These are phyloP conservation scores for Lonicera japonica DNA, from an alignment of 129 eudicot species.

Conservation along the genomic window DNA sequence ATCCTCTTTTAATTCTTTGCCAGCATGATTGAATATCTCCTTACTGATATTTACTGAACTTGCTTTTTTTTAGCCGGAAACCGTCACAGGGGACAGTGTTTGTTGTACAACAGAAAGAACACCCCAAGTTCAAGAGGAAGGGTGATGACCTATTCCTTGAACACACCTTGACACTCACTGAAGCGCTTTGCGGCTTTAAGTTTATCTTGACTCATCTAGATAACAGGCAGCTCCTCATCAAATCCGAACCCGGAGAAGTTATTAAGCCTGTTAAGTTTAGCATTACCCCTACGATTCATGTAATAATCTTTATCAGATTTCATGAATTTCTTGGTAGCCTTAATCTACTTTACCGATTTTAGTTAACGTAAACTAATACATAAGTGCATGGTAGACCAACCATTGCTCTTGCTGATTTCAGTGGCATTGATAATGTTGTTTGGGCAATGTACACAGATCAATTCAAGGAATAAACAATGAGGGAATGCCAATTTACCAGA, in stretches of 20 bases:
- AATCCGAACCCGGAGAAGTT: constrained; percentile 78
- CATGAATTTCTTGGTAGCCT: too few species aligned
- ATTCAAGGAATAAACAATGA: too few species aligned
- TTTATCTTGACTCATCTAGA: constrained; percentile 63
- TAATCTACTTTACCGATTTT: too few species aligned
- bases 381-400: too few species aligned
- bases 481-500: too few species aligned
- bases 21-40: not conserved
- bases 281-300: too few species aligned
- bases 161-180: constrained; percentile 60
- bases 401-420: too few species aligned
- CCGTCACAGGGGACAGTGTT: constrained; percentile 65
- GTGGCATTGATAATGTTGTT: too few species aligned
- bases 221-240: constrained; percentile 61
- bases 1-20: not conserved
- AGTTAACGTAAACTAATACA: too few species aligned
- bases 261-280: constrained; percentile 35
- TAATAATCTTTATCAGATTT: too few species aligned
- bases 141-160: constrained; percentile 75
- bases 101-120: constrained; percentile 70
- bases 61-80: constrained; percentile 52
- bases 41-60: not conserved
- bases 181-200: constrained; percentile 80
- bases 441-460: too few species aligned
- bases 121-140: constrained; percentile 77